Evolutionary conservation across 169 alveolate species (phyloP), one percentile per base, ranked within the genome.

Genomic region (Eimeria falciformis): DNA sequence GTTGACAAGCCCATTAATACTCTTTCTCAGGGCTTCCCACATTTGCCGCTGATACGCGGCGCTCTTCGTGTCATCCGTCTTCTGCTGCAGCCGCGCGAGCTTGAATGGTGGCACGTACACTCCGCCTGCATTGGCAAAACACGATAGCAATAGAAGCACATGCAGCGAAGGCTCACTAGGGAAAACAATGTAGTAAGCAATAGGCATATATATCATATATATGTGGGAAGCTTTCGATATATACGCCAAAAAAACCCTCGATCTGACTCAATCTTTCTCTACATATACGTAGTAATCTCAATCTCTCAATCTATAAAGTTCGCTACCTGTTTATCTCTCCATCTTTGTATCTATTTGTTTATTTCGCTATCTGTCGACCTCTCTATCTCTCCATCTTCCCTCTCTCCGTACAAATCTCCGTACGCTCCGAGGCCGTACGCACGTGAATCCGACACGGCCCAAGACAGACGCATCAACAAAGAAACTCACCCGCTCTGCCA

Each of bases 31-130:
- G 23, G 98, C 97, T 94, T 98, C 99, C 99, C 99, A 99, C 97
- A 98, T 98, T 86, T 97, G 98, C 79, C 98, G 97, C 93, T 99
- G 99, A 93, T 97, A 98, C 79, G 97, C 99, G 46, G 94, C 95
- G 50, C 98, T 96, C 46, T 95, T 96, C 12, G 18, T 58, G 91
- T 97, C 96, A 75, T 97, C 98, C 25, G 97, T 95, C 93, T 98
- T 98, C 78, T 96, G 95, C 94, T 98, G 98, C 96, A 98, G 96
- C 89, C 97, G 94, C 85, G 97, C 98, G 93, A 98, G 94, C 96
- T 98, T 98, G 94, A 97, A 98, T 17, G 99, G 99, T 23, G 99
- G 99, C 2, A 99, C 97, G 95, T 99, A 99, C 71, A 98, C 98
- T 45, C 99, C 99, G 21, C 99, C 99, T 68, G 98, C 94, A 78